Evolutionary conservation across 2,329 filamentous ascomycete species (phyloP), one percentile per base, ranked within the genome.

Genomic region (Shiraia sp.): DNA sequence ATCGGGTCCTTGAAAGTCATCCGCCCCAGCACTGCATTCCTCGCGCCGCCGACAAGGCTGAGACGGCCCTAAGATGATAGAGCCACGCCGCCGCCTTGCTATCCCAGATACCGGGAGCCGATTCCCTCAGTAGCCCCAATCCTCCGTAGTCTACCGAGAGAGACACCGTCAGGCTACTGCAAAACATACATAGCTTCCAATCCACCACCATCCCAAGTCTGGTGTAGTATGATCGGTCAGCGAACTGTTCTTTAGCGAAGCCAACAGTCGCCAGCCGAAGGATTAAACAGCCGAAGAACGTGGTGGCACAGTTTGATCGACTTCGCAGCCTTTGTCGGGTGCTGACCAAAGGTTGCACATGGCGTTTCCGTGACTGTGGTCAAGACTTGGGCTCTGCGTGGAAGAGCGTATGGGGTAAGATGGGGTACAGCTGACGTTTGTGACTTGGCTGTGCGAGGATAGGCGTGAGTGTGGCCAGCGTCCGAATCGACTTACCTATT

Each of bases 181-280:
- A 53, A 48, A 47, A 58, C 49, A 51, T 51, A 29, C 19, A 37
- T 42, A 34, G 38, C 40, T 29, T 35, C 22, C 27, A 13, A 32
- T 33, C 32, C 16, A 23, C 32, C 47, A 36, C 56, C 40, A 59
- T 40, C 41, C 55, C 50, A 16, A 39, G 49, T 42, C 33, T 19
- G 52, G 55, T 38, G 33, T 58, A 55, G 59, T 39, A 47, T 30
- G 33, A 54, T 54, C 46, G 51, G 51, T 53, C 38, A 52, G 40
- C 43, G 13, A 40, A 33, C 25, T 42, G 42, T 19, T 24, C 16
- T 27, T 22, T 40, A 45, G 36, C 23, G 22, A 32, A 40, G 36
- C 25, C 33, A n/a, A 37, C 24, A 17, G 15, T 36, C 32, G 22
- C 30, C 25, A 25, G 40, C 41, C 40, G 27, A 41, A 24, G 27